Base-by-base conservation (phyloP, 140 eudicot genomes). In the Cichorium intybus region DNA sequence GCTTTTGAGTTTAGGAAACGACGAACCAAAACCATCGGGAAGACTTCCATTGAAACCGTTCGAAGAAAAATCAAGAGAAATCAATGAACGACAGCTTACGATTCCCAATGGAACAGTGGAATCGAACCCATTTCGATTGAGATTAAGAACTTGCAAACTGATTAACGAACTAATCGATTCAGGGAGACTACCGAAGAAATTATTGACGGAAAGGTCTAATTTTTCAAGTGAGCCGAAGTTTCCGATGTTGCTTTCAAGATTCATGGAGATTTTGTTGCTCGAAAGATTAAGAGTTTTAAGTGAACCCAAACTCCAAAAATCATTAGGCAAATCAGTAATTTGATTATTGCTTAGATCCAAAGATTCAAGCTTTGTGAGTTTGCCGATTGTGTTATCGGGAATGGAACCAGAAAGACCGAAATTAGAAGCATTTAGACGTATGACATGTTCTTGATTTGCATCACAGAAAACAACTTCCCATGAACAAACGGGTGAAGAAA, bases 381-480 rank as follows among this genome's bases (percentile, higher is more conserved):
- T 89, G 31, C 97, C 97, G 75, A 89, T 83, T 43, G 95, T 79
- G 79, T 71, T 79, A 62, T 89, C 97, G 52, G 97, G 97, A 51
- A 89, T 81, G 2, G 74, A 73, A 77, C 97, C 97, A 74, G 79
- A 81, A 10, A 89, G 51, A 21, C 92, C 87, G 60, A 86, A 69
- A 63, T 77, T 81, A 39, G 85, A 20, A 27, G 72, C 79, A 28
- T 27, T 67, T 16, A 89, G 37, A 61, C 76, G 76, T 17, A 81
- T 62, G 14, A 86, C 92, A 79, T 74, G 64, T 63, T 71, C 89
- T 59, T 71, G 68, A 24, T 76, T 78, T 8, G 69, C 70, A 77
- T 86, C 97, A 81, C 97, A 89, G 56, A 24, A 56, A 41, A 89
- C 91, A 50, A 74, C 80, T 74, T 72, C 31, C 95, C 89, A 89